Base-by-base conservation (phyloP, 306 rosid genomes). In the Comarum palustre region DNA sequence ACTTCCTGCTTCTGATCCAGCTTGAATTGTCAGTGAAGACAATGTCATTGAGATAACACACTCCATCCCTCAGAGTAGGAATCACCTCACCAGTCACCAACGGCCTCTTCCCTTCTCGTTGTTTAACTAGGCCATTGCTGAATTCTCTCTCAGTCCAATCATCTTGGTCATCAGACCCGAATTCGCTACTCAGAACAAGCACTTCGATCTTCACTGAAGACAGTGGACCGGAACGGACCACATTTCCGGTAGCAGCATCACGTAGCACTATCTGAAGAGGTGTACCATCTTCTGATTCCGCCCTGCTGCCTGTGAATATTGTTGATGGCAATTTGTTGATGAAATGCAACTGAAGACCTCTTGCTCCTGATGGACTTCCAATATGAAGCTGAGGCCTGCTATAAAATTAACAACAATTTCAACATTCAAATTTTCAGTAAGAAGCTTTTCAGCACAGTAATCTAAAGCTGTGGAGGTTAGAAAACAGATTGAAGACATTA, bases 1-100 rank as follows among this genome's bases (percentile, higher is more conserved):
- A 89, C 74, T 1, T 87, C 19, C 86, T 17, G 74, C 82, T 45
- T 73, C 85, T 81, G 6, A 66, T 51, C 97, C 97, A 91, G 60
- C 88, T 78, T 0, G 97, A 91, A 50, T 89, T 91, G 71, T 91
- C 97, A 3, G 82, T 86, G 17, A 91, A 77, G 65, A 10, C 1
- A 19, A 73, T 11, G 4, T 82, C 46, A 43, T 55, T 9, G 1
- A 87, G 61, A 6, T 0, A 4, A 38, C 80, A 85, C 68, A 80
- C 77, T 42, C 97, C 97, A 27, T 82, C 74, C 57, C 54, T 46
- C 8, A 91, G 73, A 15, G 79, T 80, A 17, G 82, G 16, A 14
- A 64, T 22, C 60, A 25, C 62, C 10, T 82, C 87, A 6, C 97
- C 97, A 5, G 47, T 68, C 73, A 91, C 63, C 1, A 89, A 57